phyloP scores from a whole-genome alignment of 192 early-diverging fungal genomes.

The Entomortierella beljakovae region DNA sequence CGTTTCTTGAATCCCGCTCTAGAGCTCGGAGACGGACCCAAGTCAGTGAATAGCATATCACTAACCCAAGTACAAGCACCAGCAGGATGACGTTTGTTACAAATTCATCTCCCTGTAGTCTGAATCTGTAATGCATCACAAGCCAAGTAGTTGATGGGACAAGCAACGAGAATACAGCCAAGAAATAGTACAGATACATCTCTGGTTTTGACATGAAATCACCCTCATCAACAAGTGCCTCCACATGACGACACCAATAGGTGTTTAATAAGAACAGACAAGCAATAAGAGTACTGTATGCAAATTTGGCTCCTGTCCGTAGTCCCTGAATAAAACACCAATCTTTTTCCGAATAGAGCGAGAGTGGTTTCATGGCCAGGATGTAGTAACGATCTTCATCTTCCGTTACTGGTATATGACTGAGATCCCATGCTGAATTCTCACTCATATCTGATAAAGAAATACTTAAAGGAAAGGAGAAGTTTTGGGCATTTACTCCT shows the following conservation, averaged over 20 bases:
- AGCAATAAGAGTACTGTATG: constrained; percentile 28
- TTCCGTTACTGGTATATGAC: neutral
- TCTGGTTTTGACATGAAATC: constrained; percentile 45
- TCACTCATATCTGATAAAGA: constrained; percentile 18
- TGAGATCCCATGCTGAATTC: constrained; percentile 2
- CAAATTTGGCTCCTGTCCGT: constrained; percentile 10
- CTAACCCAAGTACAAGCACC: constrained; percentile 1
- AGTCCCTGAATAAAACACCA: constrained; percentile 2
- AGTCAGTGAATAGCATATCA: constrained; percentile 27
- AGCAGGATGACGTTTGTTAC: constrained; percentile 16
- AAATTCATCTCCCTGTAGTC: neutral
- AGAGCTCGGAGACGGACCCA: constrained; percentile 24
- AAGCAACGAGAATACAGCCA: constrained; percentile 13
- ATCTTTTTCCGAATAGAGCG: constrained; percentile 5
- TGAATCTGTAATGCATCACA: neutral
- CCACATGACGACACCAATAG: constrained; percentile 48
- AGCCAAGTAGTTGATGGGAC: constrained; percentile 4
- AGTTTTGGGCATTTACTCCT: neutral
- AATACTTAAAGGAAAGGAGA: constrained; percentile 5
- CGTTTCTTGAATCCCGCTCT: constrained; percentile 48
- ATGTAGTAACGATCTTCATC: constrained; percentile 9
- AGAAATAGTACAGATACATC: constrained; percentile 33
- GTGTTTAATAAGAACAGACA: constrained; percentile 38
- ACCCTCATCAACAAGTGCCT: constrained; percentile 46
- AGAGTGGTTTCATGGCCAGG: constrained; percentile 29